Percentiles rank a stretch among this genome's conserved stretches.
Conservation (phyloP, 1,139 yeast species). For the Candida buenavistaensis region DNA sequence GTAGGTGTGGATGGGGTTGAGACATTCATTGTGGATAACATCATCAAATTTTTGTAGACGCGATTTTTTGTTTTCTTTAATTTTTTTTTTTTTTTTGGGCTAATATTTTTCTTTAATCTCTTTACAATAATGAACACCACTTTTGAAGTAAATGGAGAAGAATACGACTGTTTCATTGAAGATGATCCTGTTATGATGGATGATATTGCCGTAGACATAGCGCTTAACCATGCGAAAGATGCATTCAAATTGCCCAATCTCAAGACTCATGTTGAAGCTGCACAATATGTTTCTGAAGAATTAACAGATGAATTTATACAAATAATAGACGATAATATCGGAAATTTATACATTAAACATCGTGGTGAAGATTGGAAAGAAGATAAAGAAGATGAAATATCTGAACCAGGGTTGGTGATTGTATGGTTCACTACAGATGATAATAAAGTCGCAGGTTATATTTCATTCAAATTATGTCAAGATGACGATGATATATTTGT, state of each 20-base stretch:
- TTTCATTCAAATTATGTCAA: conserved; percentile 41
- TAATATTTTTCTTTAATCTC: conserved; percentile 1
- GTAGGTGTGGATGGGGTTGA: conserved; percentile 2
- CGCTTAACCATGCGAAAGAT: conserved; percentile 1
- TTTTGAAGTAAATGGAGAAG: conserved; percentile 11
- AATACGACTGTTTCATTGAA: conserved; percentile 17
- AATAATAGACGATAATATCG: conserved; percentile 33
- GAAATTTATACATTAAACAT: conserved; percentile 24
- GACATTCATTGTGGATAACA: too few species aligned
- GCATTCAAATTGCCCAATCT: conserved; percentile 5
- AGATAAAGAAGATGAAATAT: conserved; percentile 47
- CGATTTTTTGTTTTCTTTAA: conserved; percentile 2
- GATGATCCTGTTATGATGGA: conserved; percentile 15
- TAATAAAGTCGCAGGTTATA: conserved; percentile 36
- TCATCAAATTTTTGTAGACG: conserved; percentile 2
- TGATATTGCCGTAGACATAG: conserved; percentile 12
- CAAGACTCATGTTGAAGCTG: conserved; percentile 3
- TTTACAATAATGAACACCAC: conserved; percentile 7
- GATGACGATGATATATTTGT: conserved; percentile 31
- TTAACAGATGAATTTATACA: conserved; percentile 20
- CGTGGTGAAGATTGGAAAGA: conserved; percentile 46
- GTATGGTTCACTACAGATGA: conserved; percentile 24
- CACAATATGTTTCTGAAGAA: conserved; percentile 7
- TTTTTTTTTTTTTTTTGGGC: neutral
- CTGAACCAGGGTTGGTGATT: conserved; percentile 44